Conservation (phyloP, 176 grass and related monocot genomes). For the Paspalum vaginatum region DNA sequence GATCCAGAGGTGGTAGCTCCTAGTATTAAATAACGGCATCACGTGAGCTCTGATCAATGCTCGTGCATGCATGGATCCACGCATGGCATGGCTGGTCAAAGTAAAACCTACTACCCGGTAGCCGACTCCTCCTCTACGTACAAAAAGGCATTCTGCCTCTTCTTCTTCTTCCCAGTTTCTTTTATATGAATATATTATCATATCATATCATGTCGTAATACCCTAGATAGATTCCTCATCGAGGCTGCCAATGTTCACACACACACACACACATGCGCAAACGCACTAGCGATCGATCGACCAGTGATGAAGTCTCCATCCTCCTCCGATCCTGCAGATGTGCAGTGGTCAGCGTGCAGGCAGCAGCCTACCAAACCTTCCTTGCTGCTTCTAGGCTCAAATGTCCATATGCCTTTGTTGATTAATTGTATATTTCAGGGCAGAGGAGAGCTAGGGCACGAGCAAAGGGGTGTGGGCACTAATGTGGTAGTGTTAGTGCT, state of each 20-base stretch:
- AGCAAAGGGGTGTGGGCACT: background rate
- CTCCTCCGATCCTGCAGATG: background rate
- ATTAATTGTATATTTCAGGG: background rate
- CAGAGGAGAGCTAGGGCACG: too few species aligned
- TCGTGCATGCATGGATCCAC: constrained; percentile 17
- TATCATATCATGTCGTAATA: constrained; percentile 32
- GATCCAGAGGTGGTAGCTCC: constrained; percentile 4
- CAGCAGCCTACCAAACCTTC: constrained; percentile 34
- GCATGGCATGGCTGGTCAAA: background rate
- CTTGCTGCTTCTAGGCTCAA: constrained; percentile 45
- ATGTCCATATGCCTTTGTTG: constrained; percentile 43
- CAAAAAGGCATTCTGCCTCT: constrained; percentile 27
- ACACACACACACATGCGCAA: constrained; percentile 7
- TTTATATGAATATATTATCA: background rate
- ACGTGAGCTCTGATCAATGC: constrained; percentile 45
- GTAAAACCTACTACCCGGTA: constrained; percentile 11
- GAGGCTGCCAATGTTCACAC: constrained; percentile 27
- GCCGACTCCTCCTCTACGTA: background rate
- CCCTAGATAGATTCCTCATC: constrained; percentile 43
- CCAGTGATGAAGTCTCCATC: constrained; percentile 39
- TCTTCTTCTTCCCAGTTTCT: background rate
- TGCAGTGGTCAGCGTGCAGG: constrained; percentile 34
- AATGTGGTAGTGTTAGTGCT: background rate
- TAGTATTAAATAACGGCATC: constrained; percentile 17
- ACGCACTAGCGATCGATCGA: background rate